Evolutionary conservation across 2,329 filamentous ascomycete species (phyloP).

Genomic region (Pseudogymnoascus sp.): DNA sequence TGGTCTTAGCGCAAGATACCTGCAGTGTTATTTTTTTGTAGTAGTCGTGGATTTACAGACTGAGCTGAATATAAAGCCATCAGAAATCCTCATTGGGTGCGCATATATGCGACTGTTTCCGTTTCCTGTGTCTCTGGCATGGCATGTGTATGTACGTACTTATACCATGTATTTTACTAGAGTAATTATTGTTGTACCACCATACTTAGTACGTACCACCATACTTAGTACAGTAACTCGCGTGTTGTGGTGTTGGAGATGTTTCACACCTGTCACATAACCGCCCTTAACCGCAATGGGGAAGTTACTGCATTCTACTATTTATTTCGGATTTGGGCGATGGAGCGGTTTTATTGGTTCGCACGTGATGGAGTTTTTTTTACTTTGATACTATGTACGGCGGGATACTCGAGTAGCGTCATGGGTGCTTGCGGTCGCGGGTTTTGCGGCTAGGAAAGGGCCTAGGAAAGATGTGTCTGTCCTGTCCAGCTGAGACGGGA

Average conservation of each 20-base stretch:
- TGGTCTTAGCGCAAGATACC: conserved; percentile 1
- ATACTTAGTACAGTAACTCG: neutral
- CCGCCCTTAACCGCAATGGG: neutral
- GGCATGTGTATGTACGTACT: no score
- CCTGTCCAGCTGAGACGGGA: neutral
- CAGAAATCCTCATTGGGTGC: neutral
- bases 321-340: neutral
- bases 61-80: neutral
- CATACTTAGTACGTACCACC: no score
- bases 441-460: neutral
- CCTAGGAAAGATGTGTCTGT: neutral
- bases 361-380: neutral
- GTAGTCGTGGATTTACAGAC: neutral
- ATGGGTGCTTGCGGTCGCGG: neutral
- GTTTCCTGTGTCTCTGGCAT: neutral
- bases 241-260: neutral
- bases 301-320: neutral
- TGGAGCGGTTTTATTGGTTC: neutral
- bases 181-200: no score
- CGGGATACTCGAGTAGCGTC: neutral
- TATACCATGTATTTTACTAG: no score
- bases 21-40: neutral
- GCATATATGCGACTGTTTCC: neutral
- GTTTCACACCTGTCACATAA: conserved; percentile 3
- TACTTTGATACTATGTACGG: neutral